Base-by-base conservation (phyloP, 495 filamentous ascomycete genomes). In the Neurospora sp. region DNA sequence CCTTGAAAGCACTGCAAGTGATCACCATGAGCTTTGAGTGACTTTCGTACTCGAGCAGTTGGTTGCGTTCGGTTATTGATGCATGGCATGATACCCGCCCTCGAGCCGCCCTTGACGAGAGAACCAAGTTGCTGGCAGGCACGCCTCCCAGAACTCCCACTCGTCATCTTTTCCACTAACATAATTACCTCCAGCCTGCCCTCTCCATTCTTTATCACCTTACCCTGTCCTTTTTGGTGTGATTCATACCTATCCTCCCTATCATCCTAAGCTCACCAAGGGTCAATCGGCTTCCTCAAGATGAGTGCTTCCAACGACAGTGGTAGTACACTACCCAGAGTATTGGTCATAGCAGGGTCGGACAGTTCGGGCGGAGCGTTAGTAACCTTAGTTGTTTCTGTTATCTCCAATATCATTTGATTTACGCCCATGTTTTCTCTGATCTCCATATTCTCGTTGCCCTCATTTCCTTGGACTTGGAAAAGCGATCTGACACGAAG, bases 281-380 rank as follows among this genome's bases (percentile, higher is more conserved):
- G 14, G 2, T 65, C 53, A 37, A 18, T 37, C 27, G 6, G 53
- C 53, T 31, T 65, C 53, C 31, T 18, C 53, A 18, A 18, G 27
- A 65, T 65, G 53, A 18, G 27, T 65, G 27, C 53, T 4, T 65
- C 6, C 53, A 35, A 31, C 53, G 53, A 65, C 22, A 37, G 53
- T 65, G 53, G 53, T 65, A 65, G 53, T 35, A 35, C 53, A 35
- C 27, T 35, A 16, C 53, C 53, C 27, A 83, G 90, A 70, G 89
- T 96, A 42, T 83, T 97, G 44, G 89, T 94, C 27, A 94, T 97
- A 72, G 93, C 94, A 44, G 93, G 93, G 70, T 95, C 93, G n/a
- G 93, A 97, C 79, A 91, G 91, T 80, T 96, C 93, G 3, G 93
- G 93, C 70, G 94, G 93, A 83, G 93, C 93, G 92, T 95, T 85